Conservation (phyloP, 1,139 yeast species). For the Kodamaea ohmeri region DNA sequence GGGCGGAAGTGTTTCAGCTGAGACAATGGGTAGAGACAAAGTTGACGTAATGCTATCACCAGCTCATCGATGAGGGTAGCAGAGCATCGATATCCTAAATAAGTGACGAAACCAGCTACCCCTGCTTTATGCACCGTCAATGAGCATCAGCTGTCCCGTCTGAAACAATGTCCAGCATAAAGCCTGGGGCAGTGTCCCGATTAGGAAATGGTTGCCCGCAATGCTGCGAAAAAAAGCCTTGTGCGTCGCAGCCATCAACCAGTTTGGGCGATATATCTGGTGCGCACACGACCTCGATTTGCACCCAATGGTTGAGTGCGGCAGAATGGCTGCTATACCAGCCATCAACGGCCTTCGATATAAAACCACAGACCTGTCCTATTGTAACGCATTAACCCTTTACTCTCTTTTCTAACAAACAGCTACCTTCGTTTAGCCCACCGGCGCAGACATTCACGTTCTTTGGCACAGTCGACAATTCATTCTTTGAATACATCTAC, state of each 20-base stretch:
- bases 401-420: neutral
- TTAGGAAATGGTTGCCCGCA: constrained; percentile 6
- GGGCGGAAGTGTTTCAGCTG: too few species aligned
- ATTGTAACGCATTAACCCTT: neutral
- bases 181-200: neutral
- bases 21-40: neutral
- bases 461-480: too few species aligned
- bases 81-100: neutral
- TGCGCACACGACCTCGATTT: constrained; percentile 1
- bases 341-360: neutral
- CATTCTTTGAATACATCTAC: too few species aligned
- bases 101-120: neutral
- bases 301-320: constrained; percentile 2
- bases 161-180: neutral
- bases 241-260: neutral
- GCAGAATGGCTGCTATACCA: neutral
- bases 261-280: neutral
- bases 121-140: neutral
- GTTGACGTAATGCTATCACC: constrained; percentile 1
- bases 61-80: neutral
- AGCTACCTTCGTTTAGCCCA: neutral
- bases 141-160: constrained; percentile 1
- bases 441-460: neutral
- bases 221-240: neutral
- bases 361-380: neutral